Conservation (phyloP, 148 eudicot genomes). For the Rhododendron vialii region DNA sequence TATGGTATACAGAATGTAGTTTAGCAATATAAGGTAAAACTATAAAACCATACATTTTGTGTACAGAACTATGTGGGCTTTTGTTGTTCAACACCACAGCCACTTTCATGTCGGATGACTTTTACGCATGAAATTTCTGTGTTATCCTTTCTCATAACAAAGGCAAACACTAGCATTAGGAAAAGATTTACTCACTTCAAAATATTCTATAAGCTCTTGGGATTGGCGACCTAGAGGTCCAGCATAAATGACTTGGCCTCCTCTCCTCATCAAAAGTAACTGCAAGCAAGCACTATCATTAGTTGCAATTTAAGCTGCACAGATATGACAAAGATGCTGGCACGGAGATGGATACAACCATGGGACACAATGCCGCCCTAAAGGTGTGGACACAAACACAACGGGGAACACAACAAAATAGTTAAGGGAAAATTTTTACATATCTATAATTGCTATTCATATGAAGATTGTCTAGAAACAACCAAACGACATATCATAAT, state of each 20-base stretch:
- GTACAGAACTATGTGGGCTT: background rate
- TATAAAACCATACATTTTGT: background rate
- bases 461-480: background rate
- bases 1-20: background rate
- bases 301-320: too few species aligned
- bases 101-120: background rate
- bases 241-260: slow-evolving; percentile 64
- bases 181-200: slow-evolving; percentile 47
- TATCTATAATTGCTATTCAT: background rate
- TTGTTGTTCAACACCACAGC: background rate
- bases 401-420: too few species aligned
- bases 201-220: slow-evolving; percentile 53
- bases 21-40: background rate
- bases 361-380: too few species aligned
- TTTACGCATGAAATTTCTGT: background rate
- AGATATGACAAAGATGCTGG: too few species aligned
- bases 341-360: too few species aligned
- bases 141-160: background rate
- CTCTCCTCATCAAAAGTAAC: slow-evolving; percentile 70
- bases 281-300: slow-evolving; percentile 19
- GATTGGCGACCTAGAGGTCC: slow-evolving; percentile 68
- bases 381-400: too few species aligned
- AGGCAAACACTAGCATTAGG: background rate
- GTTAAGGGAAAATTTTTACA: background rate
- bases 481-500: background rate